These are phyloP conservation scores for Cladosporium sp. DNA, from an alignment of 2,329 filamentous ascomycete genomes.

Conservation along the genomic window DNA sequence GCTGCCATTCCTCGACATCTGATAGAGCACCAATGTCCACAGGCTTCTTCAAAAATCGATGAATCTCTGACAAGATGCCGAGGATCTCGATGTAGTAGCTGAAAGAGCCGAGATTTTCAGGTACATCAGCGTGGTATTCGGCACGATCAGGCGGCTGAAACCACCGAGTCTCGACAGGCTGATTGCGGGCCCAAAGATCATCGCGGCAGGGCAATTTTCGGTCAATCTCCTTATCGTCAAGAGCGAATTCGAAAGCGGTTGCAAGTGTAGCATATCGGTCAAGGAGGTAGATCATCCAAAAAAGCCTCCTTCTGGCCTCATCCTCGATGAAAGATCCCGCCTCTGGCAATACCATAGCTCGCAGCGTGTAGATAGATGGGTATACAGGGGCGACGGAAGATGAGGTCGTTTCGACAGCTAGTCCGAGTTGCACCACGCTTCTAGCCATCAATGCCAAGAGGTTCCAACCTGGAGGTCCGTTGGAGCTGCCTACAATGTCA, in stretches of 20 bases:
- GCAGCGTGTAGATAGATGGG: constrained; percentile 82
- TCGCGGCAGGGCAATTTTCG: constrained; percentile 82
- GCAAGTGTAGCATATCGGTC: constrained; percentile 88
- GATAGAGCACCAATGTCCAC: constrained; percentile 80
- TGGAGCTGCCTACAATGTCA: constrained; percentile 79
- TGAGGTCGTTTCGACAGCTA: constrained; percentile 79
- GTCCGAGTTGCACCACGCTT: constrained; percentile 80
- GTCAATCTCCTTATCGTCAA: constrained; percentile 87
- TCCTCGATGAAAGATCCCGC: constrained; percentile 85
- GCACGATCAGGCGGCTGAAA: constrained; percentile 52
- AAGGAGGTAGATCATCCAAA: constrained; percentile 92
- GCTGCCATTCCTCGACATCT: constrained; percentile 88
- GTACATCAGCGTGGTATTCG: constrained; percentile 53
- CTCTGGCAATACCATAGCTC: constrained; percentile 80
- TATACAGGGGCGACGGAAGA: constrained; percentile 73
- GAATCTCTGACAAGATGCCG: constrained; percentile 80
- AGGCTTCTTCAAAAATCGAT: constrained; percentile 82
- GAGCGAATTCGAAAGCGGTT: constrained; percentile 85
- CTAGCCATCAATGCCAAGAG: constrained; percentile 83
- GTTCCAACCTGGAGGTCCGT: constrained; percentile 90
- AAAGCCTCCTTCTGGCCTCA: constrained; percentile 75
- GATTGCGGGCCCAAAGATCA: constrained; percentile 78
- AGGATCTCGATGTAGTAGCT: constrained; percentile 88
- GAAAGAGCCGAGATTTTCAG: constrained; percentile 81
- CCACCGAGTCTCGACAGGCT: constrained; percentile 79